Base-by-base conservation (phyloP, 2,329 filamentous ascomycete species). In the Blastomyces emzantsi region DNA sequence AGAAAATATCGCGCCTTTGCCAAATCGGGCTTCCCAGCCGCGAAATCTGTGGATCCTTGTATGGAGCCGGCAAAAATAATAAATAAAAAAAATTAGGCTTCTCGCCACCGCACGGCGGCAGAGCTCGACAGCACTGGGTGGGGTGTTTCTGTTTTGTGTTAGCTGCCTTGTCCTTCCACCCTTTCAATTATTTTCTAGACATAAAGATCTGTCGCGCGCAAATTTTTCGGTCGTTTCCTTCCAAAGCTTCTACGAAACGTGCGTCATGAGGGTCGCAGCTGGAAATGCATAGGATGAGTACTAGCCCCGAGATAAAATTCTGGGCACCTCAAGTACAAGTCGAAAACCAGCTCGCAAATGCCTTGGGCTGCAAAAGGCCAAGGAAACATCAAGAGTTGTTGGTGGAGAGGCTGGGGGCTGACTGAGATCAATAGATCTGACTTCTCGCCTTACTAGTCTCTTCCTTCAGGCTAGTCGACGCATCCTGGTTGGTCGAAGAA, bases 351-450 rank as follows among this genome's bases (percentile, higher is more conserved):
- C 30, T 33, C 30, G 3, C 30, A 33, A 33, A 33, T 33, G 30
- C 30, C 30, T 33, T 33, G 30, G 30, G 30, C 30, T 33, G 30
- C 51, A 36, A 55, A 11, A 15, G 52, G 52, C 54, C 54, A 36
- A 56, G 17, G 28, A 39, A 56, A 39, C 22, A 19, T 56, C 22
- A 13, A 15, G 33, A 28, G 28, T n/a, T 30, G 28, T n/a, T 30
- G 25, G 57, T 60, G 57, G 56, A 33, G 39, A 25, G 3, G 9
- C 2, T 49, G 33, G 57, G 57, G 25, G 22, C 57, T 30, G 57
- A 33, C 41, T 60, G 47, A 15, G 57, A 45, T 60, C 57, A 60
- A 60, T 60, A 60, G 57, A 60, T 47, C 41, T 19, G 39, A 22
- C 43, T 17, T 19, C 57, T 60, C 47, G 41, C 17, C 22, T 30